Conservation (phyloP, 345 rosid genomes). For the Syzygium oleosum region DNA sequence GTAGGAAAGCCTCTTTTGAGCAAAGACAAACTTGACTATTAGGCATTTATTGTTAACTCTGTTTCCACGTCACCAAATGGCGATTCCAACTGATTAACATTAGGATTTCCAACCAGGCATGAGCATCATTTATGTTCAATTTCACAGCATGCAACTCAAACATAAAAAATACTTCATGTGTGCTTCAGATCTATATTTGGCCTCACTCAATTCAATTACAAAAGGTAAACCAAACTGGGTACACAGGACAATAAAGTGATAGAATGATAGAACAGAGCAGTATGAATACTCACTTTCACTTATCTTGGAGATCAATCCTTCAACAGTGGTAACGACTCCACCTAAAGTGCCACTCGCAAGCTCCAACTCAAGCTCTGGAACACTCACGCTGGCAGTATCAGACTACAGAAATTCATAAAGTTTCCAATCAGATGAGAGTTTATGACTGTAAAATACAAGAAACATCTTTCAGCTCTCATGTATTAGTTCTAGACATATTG, state of each 20-base stretch:
- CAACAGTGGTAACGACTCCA: constrained; percentile 87
- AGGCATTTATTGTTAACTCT: background rate
- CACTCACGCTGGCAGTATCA: constrained; percentile 68
- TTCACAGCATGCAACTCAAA: background rate
- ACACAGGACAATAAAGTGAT: background rate
- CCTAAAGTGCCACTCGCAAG: constrained; percentile 86
- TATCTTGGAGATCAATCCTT: constrained; percentile 82
- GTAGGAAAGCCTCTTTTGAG: background rate
- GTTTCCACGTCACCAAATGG: background rate
- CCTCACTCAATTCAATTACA: background rate
- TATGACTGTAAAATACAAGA: background rate
- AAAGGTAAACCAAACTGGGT: background rate
- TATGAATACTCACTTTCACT: constrained; percentile 69
- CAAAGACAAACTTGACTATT: background rate
- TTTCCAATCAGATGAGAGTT: background rate
- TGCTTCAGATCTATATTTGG: background rate
- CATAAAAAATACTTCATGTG: background rate
- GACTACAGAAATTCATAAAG: constrained; percentile 37
- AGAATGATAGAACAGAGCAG: background rate
- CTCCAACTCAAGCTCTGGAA: constrained; percentile 91
- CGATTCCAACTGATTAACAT: background rate
- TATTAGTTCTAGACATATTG: background rate
- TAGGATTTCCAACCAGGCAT: background rate
- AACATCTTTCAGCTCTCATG: background rate
- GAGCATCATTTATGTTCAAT: background rate